Evolutionary conservation across 2,329 filamentous ascomycete genomes (phyloP), one percentile per base, ranked within the genome.

Genomic region (Ophiostoma populinum): DNA sequence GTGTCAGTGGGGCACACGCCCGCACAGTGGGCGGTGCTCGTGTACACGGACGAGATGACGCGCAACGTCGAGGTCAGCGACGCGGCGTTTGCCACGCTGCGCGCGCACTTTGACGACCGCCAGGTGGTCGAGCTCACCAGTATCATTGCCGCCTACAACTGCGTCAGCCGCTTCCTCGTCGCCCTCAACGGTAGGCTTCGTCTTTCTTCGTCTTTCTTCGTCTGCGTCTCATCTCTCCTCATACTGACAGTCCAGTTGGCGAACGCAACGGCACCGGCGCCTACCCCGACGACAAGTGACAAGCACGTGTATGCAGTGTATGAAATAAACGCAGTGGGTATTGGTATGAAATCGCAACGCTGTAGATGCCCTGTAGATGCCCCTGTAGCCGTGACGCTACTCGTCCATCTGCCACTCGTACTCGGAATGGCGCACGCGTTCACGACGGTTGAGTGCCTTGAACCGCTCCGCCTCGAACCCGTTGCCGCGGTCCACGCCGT

Each of bases 391-490:
- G n/a, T n/a, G n/a, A n/a, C n/a, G n/a, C 19, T 32, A 32, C n/a
- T 32, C 29, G 19, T 55, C 90, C 78, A 92, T 90, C 62, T 94
- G 82, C 90, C 87, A 98, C 21, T 79, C 74, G 55, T 94, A 95
- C 47, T 87, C 75, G 49, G 95, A 55, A 21, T 77, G 77, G 55
- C 80, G 79, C 46, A 79, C 73, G 51, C 85, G 74, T 48, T 75
- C 73, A 45, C 70, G 70, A 45, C 73, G 63, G 53, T 94, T 94
- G 45, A 86, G 62, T 2, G 85, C 81, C 52, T 80, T 83, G 58
- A 95, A 95, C 59, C 86, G 80, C 51, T 94, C 78, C 42, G 72
- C 79, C 59, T 98, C 90, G 52, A 94, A 95, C 1, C 87, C 87
- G 57, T 83, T 98, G 15, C 82, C 67, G 44, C 90, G 67, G 61